These are phyloP conservation scores for Takakia lepidozioides DNA, from an alignment of 225 moss, liverwort and hornwort species.

Conservation along the genomic window DNA sequence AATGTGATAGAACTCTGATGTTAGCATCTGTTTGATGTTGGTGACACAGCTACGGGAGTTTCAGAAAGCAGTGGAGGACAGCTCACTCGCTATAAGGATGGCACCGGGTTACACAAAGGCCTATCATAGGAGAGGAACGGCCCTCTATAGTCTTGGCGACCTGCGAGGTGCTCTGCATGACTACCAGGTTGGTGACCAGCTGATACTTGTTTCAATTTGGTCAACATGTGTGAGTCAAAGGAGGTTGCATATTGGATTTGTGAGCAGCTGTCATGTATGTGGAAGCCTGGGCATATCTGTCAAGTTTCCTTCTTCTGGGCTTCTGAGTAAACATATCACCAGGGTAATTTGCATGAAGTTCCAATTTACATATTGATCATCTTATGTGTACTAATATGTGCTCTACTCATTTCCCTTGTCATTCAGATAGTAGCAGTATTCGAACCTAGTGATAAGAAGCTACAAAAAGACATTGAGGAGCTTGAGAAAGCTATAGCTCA, in stretches of 20 bases:
- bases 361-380: too few relatives aligned
- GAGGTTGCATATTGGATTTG: too few relatives aligned
- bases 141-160: conserved; percentile 23
- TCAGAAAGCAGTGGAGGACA: conserved; percentile 17
- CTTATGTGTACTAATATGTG: too few relatives aligned
- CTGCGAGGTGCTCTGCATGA: conserved; percentile 16
- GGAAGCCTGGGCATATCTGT: too few relatives aligned
- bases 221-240: too few relatives aligned
- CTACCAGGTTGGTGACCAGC: conserved; percentile 13
- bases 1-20: neutral
- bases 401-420: neutral
- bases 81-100: conserved; percentile 13
- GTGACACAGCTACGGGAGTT: conserved; percentile 19
- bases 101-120: conserved; percentile 17
- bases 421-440: conserved; percentile 16
- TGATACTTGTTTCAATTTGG: neutral
- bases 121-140: conserved; percentile 14
- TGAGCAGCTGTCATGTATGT: too few relatives aligned
- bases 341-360: too few relatives aligned
- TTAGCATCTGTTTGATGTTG: neutral
- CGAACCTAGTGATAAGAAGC: conserved; percentile 8
- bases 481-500: conserved; percentile 9
- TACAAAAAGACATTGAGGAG: conserved; percentile 8
- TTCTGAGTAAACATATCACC: too few relatives aligned
- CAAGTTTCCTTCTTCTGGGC: too few relatives aligned